Evolutionary conservation across 805 yeast species (phyloP), one percentile per base, ranked within the genome.

Genomic region (Saturnispora serradocipensis): DNA sequence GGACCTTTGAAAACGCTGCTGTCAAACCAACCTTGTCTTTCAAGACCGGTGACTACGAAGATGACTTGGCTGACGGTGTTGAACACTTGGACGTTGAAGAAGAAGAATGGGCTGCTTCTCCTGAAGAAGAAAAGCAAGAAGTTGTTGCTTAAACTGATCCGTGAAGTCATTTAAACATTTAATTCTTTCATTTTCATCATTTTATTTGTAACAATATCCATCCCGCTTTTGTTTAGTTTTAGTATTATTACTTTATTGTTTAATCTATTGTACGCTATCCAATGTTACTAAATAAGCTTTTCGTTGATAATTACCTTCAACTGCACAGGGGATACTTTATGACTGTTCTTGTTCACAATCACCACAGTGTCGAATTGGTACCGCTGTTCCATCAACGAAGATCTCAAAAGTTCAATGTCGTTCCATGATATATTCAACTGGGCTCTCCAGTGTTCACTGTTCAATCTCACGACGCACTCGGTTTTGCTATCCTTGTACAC

Each of bases 1-100:
- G 95, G 95, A 86, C 95, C 58, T 77, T 85, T 62, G 93, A 86
- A 63, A 72, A 82, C 53, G 91, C 95, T 60, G 87, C 77, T 60
- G 88, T 86, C 56, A 85, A 81, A 72, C 91, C 95, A 68, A 80
- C 91, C 57, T 76, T 86, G 66, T 78, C 86, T 45, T 80, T 86
- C 66, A 75, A 75, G 64, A 74, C 75, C 56, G 70, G 66, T 36
- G 68, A 62, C 45, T 70, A 63, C 49, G 69, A 65, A 44, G 79
- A 76, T 54, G 84, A 77, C 49, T 72, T 64, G 32, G 72, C 66
- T 47, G 72, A 68, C 22, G 75, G 74, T 58, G 80, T 70, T 54
- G 76, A 76, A 56, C 61, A 72, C 52, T 69, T 76, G 57, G 77
- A 74, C 50, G 75, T 72, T 57, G 73, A 75, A 48, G 82, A 76